A percentile compares a stretch with the other conserved stretches of the same genome.
Evolutionary conservation across 345 rosid genomes (phyloP).

Genomic region (Eucalyptus sideroxylon): DNA sequence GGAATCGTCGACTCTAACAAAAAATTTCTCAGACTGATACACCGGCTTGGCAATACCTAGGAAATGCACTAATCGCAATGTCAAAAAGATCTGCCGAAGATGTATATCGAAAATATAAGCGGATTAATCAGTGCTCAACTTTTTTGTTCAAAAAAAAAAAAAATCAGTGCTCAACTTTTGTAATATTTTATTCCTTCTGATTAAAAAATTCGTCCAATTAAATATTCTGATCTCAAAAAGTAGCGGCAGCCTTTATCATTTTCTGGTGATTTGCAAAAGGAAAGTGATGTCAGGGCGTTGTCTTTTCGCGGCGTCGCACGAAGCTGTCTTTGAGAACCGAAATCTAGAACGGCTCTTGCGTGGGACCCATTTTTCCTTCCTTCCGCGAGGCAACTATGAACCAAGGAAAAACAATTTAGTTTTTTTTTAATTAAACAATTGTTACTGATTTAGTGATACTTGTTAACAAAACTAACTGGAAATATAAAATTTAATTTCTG

Average conservation of each 20-base stretch:
- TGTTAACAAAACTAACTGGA: too few species aligned
- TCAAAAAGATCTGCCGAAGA: neutral
- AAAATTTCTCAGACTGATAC: neutral
- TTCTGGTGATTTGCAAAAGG: neutral
- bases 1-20: neutral
- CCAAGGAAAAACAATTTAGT: neutral
- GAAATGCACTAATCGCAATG: neutral
- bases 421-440: neutral
- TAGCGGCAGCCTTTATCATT: neutral
- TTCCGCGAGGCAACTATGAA: neutral
- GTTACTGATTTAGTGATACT: neutral
- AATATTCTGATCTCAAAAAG: neutral
- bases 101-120: neutral
- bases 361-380: neutral
- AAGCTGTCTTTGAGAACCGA: neutral
- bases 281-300: neutral
- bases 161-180: neutral
- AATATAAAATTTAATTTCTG: too few species aligned
- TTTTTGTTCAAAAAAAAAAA: too few species aligned
- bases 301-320: neutral
- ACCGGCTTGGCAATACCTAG: neutral
- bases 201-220: neutral
- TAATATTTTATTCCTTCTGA: neutral
- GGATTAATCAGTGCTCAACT: neutral
- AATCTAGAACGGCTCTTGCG: neutral